phyloP scores from a whole-genome alignment of 345 rosid genomes.

The Bretschneidera sinensis region DNA sequence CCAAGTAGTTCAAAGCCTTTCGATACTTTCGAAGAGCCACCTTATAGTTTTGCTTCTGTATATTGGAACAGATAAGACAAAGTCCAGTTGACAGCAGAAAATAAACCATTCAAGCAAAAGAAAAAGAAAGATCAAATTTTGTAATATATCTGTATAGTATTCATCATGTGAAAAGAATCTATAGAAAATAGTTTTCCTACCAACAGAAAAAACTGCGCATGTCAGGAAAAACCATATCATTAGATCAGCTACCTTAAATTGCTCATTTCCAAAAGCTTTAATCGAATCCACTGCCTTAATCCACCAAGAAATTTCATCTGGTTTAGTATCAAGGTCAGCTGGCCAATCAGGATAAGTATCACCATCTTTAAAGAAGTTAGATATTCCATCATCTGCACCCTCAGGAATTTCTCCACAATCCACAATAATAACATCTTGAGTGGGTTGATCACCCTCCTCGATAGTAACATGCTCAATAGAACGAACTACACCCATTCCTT shows the following conservation, averaged over 20 bases:
- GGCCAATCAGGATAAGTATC: constrained; percentile 63
- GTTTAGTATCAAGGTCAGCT: constrained; percentile 38
- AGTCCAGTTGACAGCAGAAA: background rate
- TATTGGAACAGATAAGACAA: background rate
- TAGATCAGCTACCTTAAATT: constrained; percentile 5
- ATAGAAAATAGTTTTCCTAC: no score
- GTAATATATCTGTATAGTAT: background rate
- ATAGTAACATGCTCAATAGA: background rate
- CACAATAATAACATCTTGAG: constrained; percentile 29
- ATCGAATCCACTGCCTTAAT: constrained; percentile 46
- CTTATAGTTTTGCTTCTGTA: constrained; percentile 50
- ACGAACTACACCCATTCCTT: constrained; percentile 60
- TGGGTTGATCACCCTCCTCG: constrained; percentile 25
- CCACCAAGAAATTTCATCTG: constrained; percentile 53
- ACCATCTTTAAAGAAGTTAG: constrained; percentile 54
- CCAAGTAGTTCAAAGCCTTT: constrained; percentile 54
- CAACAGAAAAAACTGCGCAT: background rate
- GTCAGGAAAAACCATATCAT: no score
- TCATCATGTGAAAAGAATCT: background rate
- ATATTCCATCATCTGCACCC: constrained; percentile 48
- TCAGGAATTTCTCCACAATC: constrained; percentile 54
- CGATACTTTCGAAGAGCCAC: constrained; percentile 65
- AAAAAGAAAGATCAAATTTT: no score
- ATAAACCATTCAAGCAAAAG: background rate
- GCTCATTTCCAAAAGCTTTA: constrained; percentile 47